Percentiles rank a stretch among this genome's conserved stretches.
phyloP scores from a whole-genome alignment of 805 yeast species.

The Hanseniaspora singularis region DNA sequence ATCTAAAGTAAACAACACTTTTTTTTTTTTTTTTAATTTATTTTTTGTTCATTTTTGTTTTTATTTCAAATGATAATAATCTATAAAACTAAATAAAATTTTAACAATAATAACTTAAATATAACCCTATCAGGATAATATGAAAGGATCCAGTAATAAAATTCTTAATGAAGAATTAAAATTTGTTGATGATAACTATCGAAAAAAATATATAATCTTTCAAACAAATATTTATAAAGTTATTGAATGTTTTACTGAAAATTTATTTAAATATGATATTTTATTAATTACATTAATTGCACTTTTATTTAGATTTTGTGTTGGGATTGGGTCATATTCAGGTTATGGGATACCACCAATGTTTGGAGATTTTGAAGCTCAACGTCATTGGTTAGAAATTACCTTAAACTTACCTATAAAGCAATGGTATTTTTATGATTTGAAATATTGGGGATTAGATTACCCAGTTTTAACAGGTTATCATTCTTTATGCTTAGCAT shows the following conservation, averaged over 20 bases:
- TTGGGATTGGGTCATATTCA: slow-evolving; percentile 80
- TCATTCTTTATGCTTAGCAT: slow-evolving; percentile 74
- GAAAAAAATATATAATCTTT: slow-evolving; percentile 1
- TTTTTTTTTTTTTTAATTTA: neutral
- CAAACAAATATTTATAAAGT: slow-evolving; percentile 8
- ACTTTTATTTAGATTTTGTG: slow-evolving; percentile 64
- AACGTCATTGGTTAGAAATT: slow-evolving; percentile 94
- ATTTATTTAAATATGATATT: slow-evolving; percentile 7
- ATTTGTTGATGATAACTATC: neutral
- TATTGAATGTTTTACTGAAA: slow-evolving; percentile 5
- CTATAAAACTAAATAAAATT: neutral
- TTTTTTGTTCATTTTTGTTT: too few relatives aligned
- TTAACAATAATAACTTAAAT: too few relatives aligned
- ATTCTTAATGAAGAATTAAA: neutral
- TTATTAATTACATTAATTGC: slow-evolving; percentile 38
- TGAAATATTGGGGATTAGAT: slow-evolving; percentile 91
- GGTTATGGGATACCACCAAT: slow-evolving; percentile 64
- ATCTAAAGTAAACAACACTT: too few relatives aligned
- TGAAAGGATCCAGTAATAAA: neutral
- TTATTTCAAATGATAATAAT: neutral
- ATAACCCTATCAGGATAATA: too few relatives aligned
- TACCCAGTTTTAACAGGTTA: slow-evolving; percentile 95
- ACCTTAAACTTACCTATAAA: slow-evolving; percentile 62
- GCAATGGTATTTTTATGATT: slow-evolving; percentile 81
- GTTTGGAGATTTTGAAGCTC: slow-evolving; percentile 95